phyloP scores from a whole-genome alignment of 441 rosid genomes.

The Eugenia klotzschiana region DNA sequence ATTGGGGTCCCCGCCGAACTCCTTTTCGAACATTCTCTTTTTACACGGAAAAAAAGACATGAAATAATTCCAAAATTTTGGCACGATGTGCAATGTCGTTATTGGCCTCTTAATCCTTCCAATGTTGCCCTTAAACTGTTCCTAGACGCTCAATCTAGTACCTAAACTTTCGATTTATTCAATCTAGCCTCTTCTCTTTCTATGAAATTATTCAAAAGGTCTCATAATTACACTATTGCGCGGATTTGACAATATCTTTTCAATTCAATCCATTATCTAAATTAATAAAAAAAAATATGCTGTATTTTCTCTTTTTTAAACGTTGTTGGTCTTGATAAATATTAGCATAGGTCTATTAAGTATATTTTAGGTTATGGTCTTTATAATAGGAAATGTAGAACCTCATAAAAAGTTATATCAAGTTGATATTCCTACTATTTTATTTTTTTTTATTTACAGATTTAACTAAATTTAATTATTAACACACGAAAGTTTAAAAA shows the following conservation, averaged over 20 bases:
- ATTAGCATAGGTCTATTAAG: background rate
- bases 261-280: background rate
- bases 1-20: background rate
- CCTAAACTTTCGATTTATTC: background rate
- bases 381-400: background rate
- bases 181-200: background rate
- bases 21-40: background rate
- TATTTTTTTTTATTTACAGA: background rate
- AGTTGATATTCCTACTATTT: background rate
- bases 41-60: accelerated
- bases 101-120: accelerated
- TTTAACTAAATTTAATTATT: background rate
- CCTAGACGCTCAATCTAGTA: background rate
- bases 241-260: background rate
- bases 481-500: background rate
- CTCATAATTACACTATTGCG: background rate
- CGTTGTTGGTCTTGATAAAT: background rate
- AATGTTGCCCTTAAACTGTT: background rate
- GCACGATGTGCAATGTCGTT: background rate
- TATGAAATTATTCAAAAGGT: background rate
- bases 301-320: background rate
- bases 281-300: background rate
- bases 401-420: background rate
- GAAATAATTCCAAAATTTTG: background rate
- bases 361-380: background rate